Evolutionary conservation across 2,329 filamentous ascomycete species (phyloP).

Genomic region (Fusarium longipes): DNA sequence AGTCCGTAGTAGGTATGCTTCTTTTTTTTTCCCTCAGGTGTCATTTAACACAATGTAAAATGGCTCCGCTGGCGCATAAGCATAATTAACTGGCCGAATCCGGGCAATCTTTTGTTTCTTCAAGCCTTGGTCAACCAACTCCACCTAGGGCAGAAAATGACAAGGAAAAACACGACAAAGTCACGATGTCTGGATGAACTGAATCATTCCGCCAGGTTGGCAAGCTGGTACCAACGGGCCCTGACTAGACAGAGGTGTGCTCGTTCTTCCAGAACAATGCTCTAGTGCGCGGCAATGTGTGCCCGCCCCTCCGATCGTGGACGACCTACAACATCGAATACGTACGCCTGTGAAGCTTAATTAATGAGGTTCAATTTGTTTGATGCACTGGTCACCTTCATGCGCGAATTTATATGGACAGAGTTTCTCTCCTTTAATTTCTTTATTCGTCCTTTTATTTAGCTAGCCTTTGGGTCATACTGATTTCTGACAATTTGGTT

Average conservation of each 20-base stretch:
- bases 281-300: slow-evolving; percentile 3
- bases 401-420: slow-evolving; percentile 26
- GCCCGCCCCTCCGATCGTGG: slow-evolving; percentile 15
- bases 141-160: neutral
- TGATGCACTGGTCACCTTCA: slow-evolving; percentile 32
- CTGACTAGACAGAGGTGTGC: neutral
- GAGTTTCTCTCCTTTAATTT: slow-evolving; percentile 31
- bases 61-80: slow-evolving; percentile 1
- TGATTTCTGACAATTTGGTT: neutral
- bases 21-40: slow-evolving; percentile 11
- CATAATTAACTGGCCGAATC: neutral
- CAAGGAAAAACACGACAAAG: neutral
- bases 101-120: slow-evolving; percentile 12
- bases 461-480: neutral
- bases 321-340: slow-evolving; percentile 17
- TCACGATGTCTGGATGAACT: neutral
- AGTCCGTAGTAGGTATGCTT: neutral
- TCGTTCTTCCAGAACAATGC: slow-evolving; percentile 4
- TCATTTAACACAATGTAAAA: slow-evolving; percentile 9
- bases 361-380: slow-evolving; percentile 33
- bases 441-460: slow-evolving; percentile 6
- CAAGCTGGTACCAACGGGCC: neutral
- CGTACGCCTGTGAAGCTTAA: slow-evolving; percentile 20
- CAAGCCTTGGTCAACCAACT: slow-evolving; percentile 1
- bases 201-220: neutral